Evolutionary conservation across 148 eudicot species (phyloP).

Genomic region (Vaccinium vitisidaea): DNA sequence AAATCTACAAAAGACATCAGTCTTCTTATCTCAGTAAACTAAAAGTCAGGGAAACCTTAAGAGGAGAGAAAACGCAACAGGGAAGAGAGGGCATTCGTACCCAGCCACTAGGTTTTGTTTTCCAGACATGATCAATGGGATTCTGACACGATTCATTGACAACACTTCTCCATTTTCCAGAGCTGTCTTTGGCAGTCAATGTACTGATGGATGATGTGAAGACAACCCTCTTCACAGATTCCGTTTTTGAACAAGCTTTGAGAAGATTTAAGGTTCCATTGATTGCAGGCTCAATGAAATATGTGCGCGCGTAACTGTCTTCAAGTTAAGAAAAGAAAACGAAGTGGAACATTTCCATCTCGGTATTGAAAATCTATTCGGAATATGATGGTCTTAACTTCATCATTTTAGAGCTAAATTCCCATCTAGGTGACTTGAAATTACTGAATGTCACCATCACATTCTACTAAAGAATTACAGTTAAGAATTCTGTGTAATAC

Average conservation of each 20-base stretch:
- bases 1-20: constrained; percentile 35
- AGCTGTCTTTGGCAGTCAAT: constrained; percentile 49
- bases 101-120: constrained; percentile 63
- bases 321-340: constrained; percentile 19
- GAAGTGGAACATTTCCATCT: not conserved
- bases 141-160: constrained; percentile 67
- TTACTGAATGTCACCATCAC: not conserved
- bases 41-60: not conserved
- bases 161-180: constrained; percentile 44
- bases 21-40: not conserved
- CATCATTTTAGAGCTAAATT: not conserved
- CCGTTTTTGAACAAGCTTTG: constrained; percentile 48
- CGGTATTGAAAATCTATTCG: not conserved
- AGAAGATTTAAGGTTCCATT: constrained; percentile 67
- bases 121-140: constrained; percentile 41
- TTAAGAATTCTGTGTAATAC: not conserved
- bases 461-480: too few species aligned
- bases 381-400: not conserved
- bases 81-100: constrained; percentile 25
- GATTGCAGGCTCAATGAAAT: constrained; percentile 59
- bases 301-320: constrained; percentile 49
- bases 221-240: constrained; percentile 53
- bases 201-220: constrained; percentile 82
- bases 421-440: not conserved
- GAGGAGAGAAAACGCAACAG: not conserved